Evolutionary conservation across 768 basidiomycete genomes (phyloP).

Genomic region (Mycena indigotica): DNA sequence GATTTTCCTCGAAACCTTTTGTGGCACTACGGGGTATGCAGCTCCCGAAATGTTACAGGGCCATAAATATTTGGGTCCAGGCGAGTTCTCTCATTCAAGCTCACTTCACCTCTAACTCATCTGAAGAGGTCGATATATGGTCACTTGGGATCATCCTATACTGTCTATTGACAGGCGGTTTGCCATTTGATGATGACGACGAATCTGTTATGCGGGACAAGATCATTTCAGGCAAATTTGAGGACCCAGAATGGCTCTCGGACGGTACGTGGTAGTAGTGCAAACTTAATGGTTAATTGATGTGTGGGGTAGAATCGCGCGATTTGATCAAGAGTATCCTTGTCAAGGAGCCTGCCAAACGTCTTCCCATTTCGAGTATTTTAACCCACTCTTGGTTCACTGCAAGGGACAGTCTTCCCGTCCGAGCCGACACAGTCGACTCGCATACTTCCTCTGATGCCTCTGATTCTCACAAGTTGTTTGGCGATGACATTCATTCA

Average conservation of each 20-base stretch:
- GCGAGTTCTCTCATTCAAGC: slow-evolving; percentile 42
- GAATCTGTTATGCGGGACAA: slow-evolving; percentile 80
- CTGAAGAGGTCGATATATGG: slow-evolving; percentile 91
- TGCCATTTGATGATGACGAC: slow-evolving; percentile 91
- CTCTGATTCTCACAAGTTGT: slow-evolving; percentile 48
- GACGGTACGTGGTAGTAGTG: slow-evolving; percentile 53
- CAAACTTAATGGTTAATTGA: slow-evolving; percentile 4
- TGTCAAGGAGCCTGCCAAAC: slow-evolving; percentile 71
- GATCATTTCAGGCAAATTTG: slow-evolving; percentile 84
- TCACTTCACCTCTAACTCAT: slow-evolving; percentile 16
- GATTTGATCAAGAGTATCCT: slow-evolving; percentile 80
- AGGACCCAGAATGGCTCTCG: slow-evolving; percentile 92
- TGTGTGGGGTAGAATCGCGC: slow-evolving; percentile 66
- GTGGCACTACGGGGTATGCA: slow-evolving; percentile 93
- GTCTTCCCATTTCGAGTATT: slow-evolving; percentile 82
- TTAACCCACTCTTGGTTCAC: slow-evolving; percentile 87
- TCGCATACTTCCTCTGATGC: slow-evolving; percentile 51
- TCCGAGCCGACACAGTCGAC: slow-evolving; percentile 29
- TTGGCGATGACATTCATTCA: slow-evolving; percentile 36
- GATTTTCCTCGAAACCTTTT: slow-evolving; percentile 85
- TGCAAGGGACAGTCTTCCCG: slow-evolving; percentile 22
- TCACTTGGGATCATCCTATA: slow-evolving; percentile 92
- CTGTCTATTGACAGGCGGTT: slow-evolving; percentile 82
- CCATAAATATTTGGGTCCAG: slow-evolving; percentile 87
- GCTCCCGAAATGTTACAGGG: slow-evolving; percentile 90